These are phyloP conservation scores for Acrocalymma vagum DNA, from an alignment of 2,329 filamentous ascomycete species.

Conservation along the genomic window DNA sequence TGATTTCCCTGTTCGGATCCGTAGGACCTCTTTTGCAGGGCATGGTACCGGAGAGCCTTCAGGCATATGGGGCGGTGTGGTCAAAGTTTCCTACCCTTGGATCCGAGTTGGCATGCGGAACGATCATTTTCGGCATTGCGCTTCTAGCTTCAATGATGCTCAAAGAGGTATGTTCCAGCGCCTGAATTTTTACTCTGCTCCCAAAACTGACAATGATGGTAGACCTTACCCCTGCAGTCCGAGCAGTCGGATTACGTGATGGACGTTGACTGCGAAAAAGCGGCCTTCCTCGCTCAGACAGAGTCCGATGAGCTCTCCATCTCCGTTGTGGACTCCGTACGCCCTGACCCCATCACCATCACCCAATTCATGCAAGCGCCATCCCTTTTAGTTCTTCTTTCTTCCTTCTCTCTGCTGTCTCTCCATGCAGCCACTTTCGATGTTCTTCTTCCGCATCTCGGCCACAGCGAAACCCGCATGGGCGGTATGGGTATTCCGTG, in stretches of 20 bases:
- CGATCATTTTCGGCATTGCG: slow-evolving; percentile 51
- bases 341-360: slow-evolving; percentile 53
- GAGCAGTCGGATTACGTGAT: slow-evolving; percentile 23
- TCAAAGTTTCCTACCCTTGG: slow-evolving; percentile 53
- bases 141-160: slow-evolving; percentile 50
- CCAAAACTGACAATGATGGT: slow-evolving; percentile 13
- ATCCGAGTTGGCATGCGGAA: slow-evolving; percentile 54
- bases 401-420: slow-evolving; percentile 63
- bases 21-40: slow-evolving; percentile 55
- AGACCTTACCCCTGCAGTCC: slow-evolving; percentile 40
- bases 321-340: slow-evolving; percentile 44
- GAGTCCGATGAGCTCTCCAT: slow-evolving; percentile 45
- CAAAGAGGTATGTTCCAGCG: slow-evolving; percentile 45
- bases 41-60: slow-evolving; percentile 52
- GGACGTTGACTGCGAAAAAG: slow-evolving; percentile 54
- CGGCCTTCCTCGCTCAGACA: slow-evolving; percentile 53
- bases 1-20: slow-evolving; percentile 55
- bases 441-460: slow-evolving; percentile 56
- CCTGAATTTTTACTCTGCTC: background rate
- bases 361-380: slow-evolving; percentile 56
- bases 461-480: slow-evolving; percentile 53
- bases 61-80: slow-evolving; percentile 53
- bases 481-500: slow-evolving; percentile 58
- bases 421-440: slow-evolving; percentile 64
- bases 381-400: slow-evolving; percentile 55